Evolutionary conservation across 345 rosid genomes (phyloP), one percentile per base, ranked within the genome.

Genomic region (Durio zibethinus): DNA sequence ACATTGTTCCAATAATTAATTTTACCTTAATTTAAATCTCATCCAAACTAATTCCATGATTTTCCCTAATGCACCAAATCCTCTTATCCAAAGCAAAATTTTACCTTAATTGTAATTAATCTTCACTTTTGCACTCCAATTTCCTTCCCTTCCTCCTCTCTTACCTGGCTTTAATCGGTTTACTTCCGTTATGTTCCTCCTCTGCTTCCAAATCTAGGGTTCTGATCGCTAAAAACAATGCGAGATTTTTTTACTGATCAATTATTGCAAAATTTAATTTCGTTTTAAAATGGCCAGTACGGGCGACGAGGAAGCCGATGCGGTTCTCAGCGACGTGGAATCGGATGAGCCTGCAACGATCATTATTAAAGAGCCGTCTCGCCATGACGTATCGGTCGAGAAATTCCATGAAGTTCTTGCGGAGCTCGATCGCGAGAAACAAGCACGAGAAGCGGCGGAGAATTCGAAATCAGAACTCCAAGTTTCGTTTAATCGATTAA

Each of bases 261-360:
- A 21, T 47, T 47, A 7, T 31, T n/a, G n/a, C 40, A 38, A 31
- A 31, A n/a, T 20, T 33, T 45, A 25, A 12, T 10, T 16, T 59
- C 40, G 11, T 74, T 66, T 52, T 64, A 33, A 48, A 78, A 92
- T 95, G 97, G 78, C 90, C 64, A 87, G 78, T 52, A 85, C 76
- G 64, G 87, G 77, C 77, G 91, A 82, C 18, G 93, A 88, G 47
- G 98, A 90, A 72, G 82, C 84, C 31, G 93, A 91, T 62, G 88
- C 97, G n/a, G 90, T 92, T 72, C 92, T 93, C 73, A 93, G 99
- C 83, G 99, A 93, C 81, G 93, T 96, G 48, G 98, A 92, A 63
- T 87, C 85, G 29, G 97, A 94, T 18, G 97, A 88, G 71, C 83
- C 93, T 76, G 77, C 78, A 59, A 81, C 91, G 52, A 79, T 89